Conservation (phyloP, 441 rosid species). For the Manihot esculenta region DNA sequence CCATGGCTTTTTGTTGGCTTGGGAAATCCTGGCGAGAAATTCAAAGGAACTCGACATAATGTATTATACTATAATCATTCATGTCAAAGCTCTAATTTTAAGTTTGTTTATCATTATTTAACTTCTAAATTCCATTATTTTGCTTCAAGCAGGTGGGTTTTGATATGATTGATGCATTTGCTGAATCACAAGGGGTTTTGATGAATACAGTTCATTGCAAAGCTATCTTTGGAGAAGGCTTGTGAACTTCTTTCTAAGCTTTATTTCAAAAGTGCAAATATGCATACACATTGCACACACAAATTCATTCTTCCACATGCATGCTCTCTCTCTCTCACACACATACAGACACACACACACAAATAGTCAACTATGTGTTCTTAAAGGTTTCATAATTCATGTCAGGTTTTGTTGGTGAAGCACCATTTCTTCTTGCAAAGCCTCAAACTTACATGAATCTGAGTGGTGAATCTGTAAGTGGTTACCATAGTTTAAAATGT, state of each 20-base stretch:
- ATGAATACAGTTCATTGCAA: conserved; percentile 59
- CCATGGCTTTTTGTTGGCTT: conserved; percentile 90
- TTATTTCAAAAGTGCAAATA: neutral
- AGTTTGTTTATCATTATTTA: neutral
- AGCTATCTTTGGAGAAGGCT: conserved; percentile 82
- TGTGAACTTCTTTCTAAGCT: conserved; percentile 1
- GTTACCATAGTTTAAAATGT: neutral
- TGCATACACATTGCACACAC: neutral
- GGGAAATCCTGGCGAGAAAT: conserved; percentile 92
- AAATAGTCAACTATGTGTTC: neutral
- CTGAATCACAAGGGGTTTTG: conserved; percentile 56
- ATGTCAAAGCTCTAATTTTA: neutral
- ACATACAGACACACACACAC: neutral
- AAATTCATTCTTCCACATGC: too few relatives aligned
- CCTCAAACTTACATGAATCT: conserved; percentile 96
- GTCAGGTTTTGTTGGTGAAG: conserved; percentile 64
- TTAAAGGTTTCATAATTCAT: conserved; percentile 10
- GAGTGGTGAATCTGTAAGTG: conserved; percentile 88
- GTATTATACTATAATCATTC: conserved; percentile 32
- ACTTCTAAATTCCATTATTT: conserved; percentile 8
- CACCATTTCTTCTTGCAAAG: conserved; percentile 75
- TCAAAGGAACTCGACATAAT: conserved; percentile 78
- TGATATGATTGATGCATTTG: conserved; percentile 72
- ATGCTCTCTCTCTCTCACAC: too few relatives aligned
- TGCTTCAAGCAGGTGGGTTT: conserved; percentile 64